Conservation (phyloP, 495 filamentous ascomycete genomes). For the Collariella sp. region DNA sequence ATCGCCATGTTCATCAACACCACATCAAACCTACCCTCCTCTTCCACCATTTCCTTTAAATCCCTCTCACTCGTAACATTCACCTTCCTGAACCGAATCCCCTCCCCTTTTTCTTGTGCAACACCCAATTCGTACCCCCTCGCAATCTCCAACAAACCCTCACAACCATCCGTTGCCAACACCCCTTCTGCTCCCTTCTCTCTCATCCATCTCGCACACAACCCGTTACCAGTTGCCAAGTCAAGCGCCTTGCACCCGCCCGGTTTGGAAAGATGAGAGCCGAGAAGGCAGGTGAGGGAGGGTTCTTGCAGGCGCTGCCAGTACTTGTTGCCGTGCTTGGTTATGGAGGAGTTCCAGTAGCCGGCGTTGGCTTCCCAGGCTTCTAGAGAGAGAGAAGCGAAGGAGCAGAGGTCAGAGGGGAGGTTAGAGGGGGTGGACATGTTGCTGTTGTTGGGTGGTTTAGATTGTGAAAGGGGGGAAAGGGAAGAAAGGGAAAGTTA, state of each 20-base stretch:
- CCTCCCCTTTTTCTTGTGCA: neutral
- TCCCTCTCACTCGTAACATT: slow-evolving; percentile 30
- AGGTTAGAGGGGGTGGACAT: neutral
- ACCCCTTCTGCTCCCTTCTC: slow-evolving; percentile 22
- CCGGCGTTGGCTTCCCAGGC: slow-evolving; percentile 31
- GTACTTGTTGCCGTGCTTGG: slow-evolving; percentile 33
- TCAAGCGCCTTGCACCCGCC: slow-evolving; percentile 27
- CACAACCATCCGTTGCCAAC: slow-evolving; percentile 32
- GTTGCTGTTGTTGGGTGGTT: neutral
- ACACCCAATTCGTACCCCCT: neutral
- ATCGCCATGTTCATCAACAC: slow-evolving; percentile 39
- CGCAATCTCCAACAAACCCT: slow-evolving; percentile 27
- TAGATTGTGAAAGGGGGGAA: no score
- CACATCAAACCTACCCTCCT: slow-evolving; percentile 23
- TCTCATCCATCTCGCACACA: slow-evolving; percentile 31
- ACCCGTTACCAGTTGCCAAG: slow-evolving; percentile 37
- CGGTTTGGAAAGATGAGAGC: slow-evolving; percentile 5
- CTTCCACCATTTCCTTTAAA: slow-evolving; percentile 16
- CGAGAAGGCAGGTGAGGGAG: slow-evolving; percentile 27
- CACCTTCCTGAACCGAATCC: slow-evolving; percentile 20
- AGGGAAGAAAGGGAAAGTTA: no score
- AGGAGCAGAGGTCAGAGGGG: neutral
- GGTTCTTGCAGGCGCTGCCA: slow-evolving; percentile 31
- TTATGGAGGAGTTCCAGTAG: slow-evolving; percentile 33
- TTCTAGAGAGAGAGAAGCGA: slow-evolving; percentile 13